Conservation (phyloP, 257 asterid species). For the Craterostigma plantagineum region DNA sequence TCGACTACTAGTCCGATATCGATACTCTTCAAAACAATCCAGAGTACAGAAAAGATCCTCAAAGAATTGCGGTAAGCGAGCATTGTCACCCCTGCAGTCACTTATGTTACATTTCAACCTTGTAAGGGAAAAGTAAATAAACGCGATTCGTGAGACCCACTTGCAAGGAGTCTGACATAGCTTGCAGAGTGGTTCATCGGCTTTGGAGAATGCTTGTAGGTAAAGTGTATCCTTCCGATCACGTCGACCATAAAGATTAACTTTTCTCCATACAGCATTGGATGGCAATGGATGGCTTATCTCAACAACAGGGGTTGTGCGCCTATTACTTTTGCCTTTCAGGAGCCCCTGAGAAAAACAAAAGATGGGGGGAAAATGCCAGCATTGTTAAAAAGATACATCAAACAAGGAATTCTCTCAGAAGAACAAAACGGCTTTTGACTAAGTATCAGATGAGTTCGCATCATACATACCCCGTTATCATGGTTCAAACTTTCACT, state of each 20-base stretch:
- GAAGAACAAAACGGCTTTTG: not conserved
- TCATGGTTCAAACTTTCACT: constrained; percentile 65
- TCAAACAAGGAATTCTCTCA: too few relatives aligned
- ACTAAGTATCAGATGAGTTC: not conserved
- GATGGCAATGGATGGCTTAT: constrained; percentile 67
- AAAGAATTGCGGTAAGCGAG: constrained; percentile 60
- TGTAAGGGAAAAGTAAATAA: not conserved
- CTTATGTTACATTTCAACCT: constrained; percentile 8
- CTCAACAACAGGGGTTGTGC: constrained; percentile 52
- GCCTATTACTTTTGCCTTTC: constrained; percentile 69
- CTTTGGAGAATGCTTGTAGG: constrained; percentile 72
- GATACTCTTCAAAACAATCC: constrained; percentile 73
- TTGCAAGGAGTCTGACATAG: constrained; percentile 80
- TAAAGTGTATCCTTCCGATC: constrained; percentile 50
- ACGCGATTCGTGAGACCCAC: constrained; percentile 22
- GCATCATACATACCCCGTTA: constrained; percentile 33
- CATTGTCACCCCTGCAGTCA: constrained; percentile 44
- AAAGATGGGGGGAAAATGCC: not conserved
- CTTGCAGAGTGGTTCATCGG: constrained; percentile 92
- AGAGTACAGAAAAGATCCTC: constrained; percentile 86
- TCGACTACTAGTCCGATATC: constrained; percentile 52
- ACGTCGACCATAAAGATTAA: constrained; percentile 26
- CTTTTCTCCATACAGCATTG: constrained; percentile 55
- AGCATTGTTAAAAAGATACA: not conserved
- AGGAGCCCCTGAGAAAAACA: constrained; percentile 53